Conservation (phyloP, 495 filamentous ascomycete species). For the Hypoxylon rickii region DNA sequence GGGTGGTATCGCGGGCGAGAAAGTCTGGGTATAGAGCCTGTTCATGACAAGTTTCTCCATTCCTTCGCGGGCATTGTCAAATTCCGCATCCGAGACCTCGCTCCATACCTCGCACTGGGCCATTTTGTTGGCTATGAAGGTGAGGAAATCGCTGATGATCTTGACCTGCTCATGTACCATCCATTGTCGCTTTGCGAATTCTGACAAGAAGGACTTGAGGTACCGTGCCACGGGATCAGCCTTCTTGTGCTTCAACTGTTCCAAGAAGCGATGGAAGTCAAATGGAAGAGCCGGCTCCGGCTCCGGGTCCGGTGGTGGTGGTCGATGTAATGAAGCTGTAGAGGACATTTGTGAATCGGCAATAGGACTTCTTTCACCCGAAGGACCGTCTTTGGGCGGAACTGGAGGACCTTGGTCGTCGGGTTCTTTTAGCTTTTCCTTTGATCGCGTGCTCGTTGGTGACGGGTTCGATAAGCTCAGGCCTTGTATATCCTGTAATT, state of each 20-base stretch:
- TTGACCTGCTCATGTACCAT: slow-evolving; percentile 99
- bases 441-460: slow-evolving; percentile 41
- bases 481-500: slow-evolving; percentile 52
- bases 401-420: slow-evolving; percentile 56
- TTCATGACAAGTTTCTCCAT: slow-evolving; percentile 99
- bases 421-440: slow-evolving; percentile 41
- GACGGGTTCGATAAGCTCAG: slow-evolving; percentile 47
- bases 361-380: slow-evolving; percentile 42
- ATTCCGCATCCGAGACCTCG: slow-evolving; percentile 92
- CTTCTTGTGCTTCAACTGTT: slow-evolving; percentile 91
- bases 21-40: slow-evolving; percentile 91
- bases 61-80: slow-evolving; percentile 96
- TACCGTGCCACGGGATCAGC: slow-evolving; percentile 97
- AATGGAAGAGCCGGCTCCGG: slow-evolving; percentile 90
- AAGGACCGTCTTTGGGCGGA: slow-evolving; percentile 53
- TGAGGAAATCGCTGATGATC: slow-evolving; percentile 93
- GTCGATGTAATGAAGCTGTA: slow-evolving; percentile 63
- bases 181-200: slow-evolving; percentile 98
- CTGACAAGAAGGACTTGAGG: slow-evolving; percentile 87
- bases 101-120: slow-evolving; percentile 97
- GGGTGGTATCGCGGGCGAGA: slow-evolving; percentile 87
- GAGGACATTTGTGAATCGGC: slow-evolving; percentile 54
- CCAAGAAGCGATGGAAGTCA: slow-evolving; percentile 96
- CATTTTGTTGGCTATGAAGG: slow-evolving; percentile 99
- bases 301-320: slow-evolving; percentile 81